Conservation (phyloP, 345 rosid species). For the Raphanus raphanistrum region DNA sequence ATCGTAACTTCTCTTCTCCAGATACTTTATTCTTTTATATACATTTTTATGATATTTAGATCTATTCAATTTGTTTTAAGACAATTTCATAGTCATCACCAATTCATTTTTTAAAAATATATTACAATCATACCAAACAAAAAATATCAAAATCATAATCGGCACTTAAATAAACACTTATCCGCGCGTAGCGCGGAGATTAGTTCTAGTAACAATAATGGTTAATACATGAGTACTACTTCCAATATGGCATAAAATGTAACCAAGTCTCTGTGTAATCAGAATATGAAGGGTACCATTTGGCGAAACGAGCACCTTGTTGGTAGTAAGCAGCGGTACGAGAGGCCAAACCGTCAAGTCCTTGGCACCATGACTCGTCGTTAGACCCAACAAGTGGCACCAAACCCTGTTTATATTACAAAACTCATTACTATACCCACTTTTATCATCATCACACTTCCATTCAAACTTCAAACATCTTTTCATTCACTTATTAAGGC, state of each 20-base stretch:
- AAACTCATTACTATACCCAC: not conserved
- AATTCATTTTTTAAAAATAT: no score
- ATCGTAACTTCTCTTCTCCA: no score
- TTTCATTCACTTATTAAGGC: not conserved
- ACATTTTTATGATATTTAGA: no score
- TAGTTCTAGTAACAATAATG: no score
- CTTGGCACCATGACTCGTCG: slow-evolving; percentile 97
- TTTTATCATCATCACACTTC: not conserved
- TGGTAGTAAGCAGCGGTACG: slow-evolving; percentile 95
- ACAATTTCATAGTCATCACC: no score
- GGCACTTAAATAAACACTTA: no score
- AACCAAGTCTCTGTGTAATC: not conserved
- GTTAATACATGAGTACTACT: no score
- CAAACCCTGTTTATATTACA: slow-evolving; percentile 64
- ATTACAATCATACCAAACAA: no score
- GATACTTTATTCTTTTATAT: no score
- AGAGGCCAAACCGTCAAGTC: slow-evolving; percentile 91
- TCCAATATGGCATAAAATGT: not conserved
- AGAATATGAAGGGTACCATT: slow-evolving; percentile 54
- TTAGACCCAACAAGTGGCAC: slow-evolving; percentile 88
- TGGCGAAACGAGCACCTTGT: slow-evolving; percentile 97
- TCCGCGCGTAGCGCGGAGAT: no score
- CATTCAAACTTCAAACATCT: not conserved
- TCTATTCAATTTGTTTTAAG: no score
- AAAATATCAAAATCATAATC: no score